Evolutionary conservation across 495 filamentous ascomycete genomes (phyloP).

Genomic region (Gamarada debralockiae): DNA sequence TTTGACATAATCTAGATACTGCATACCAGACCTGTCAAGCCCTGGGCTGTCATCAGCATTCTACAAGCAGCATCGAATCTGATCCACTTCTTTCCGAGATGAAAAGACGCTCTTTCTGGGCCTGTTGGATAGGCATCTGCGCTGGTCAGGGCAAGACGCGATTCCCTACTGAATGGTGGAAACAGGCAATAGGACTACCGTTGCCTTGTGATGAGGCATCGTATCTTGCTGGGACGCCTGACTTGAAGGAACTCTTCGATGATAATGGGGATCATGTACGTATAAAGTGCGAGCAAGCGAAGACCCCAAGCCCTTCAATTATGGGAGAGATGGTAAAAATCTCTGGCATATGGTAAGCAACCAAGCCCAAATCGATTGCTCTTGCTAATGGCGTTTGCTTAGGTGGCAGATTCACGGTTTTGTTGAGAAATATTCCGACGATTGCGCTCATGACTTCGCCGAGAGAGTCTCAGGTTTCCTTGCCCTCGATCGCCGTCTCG

Average conservation of each 20-base stretch:
- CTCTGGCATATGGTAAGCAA: neutral
- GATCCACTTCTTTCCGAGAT: neutral
- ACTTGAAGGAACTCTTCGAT: neutral
- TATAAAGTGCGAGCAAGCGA: neutral
- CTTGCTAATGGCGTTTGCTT: neutral
- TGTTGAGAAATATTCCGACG: neutral
- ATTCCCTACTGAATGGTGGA: neutral
- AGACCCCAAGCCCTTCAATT: neutral
- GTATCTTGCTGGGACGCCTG: neutral
- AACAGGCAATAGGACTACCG: neutral
- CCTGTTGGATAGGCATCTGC: neutral
- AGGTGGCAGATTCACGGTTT: constrained; percentile 1
- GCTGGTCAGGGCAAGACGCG: neutral
- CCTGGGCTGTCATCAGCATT: neutral
- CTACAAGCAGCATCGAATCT: neutral
- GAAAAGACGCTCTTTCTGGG: neutral
- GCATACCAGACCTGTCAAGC: neutral
- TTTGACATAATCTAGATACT: neutral
- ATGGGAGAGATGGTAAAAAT: constrained; percentile 1
- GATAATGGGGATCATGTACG: neutral
- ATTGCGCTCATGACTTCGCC: neutral
- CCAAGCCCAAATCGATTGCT: neutral
- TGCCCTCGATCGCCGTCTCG: neutral
- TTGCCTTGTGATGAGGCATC: neutral
- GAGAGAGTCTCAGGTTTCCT: neutral